phyloP scores from a whole-genome alignment of 352 stramenopile genomes.

The Aphanomyces cochlioides region DNA sequence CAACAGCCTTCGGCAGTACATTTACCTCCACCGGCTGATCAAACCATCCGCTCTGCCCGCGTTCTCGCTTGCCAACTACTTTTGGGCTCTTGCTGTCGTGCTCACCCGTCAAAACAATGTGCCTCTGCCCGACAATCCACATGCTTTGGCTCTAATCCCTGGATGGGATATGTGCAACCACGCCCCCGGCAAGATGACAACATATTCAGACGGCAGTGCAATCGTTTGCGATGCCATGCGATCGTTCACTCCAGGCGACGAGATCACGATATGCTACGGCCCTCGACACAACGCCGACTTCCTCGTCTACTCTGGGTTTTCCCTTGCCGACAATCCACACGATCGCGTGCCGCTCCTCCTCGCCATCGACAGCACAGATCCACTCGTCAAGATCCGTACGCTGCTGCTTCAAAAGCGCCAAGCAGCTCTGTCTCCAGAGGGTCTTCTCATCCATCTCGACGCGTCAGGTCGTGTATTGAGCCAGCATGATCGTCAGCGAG shows the following conservation, averaged over 20 bases:
- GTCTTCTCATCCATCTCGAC: slow-evolving; percentile 34
- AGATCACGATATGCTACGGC: slow-evolving; percentile 63
- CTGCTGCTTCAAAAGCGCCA: slow-evolving; percentile 46
- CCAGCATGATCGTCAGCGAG: not conserved
- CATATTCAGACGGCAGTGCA: slow-evolving; percentile 40
- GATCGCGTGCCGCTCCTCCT: slow-evolving; percentile 36
- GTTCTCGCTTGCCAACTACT: slow-evolving; percentile 55
- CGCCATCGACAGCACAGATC: slow-evolving; percentile 32
- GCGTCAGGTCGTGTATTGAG: slow-evolving; percentile 21
- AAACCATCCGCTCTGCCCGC: slow-evolving; percentile 31
- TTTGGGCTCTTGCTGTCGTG: slow-evolving; percentile 53
- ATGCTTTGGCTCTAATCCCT: slow-evolving; percentile 48
- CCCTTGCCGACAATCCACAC: slow-evolving; percentile 41
- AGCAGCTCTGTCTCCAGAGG: slow-evolving; percentile 29
- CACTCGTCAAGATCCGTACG: slow-evolving; percentile 44
- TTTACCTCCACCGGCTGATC: slow-evolving; percentile 42
- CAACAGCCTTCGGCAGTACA: slow-evolving; percentile 62
- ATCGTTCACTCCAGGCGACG: slow-evolving; percentile 37
- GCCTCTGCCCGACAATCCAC: slow-evolving; percentile 19
- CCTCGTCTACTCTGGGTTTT: slow-evolving; percentile 57
- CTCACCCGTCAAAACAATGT: slow-evolving; percentile 56
- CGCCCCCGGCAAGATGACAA: slow-evolving; percentile 43
- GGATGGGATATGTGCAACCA: slow-evolving; percentile 70
- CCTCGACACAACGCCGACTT: slow-evolving; percentile 51
- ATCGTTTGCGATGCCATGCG: slow-evolving; percentile 47